A percentile compares a stretch with the other conserved stretches of the same genome.
Conservation (phyloP, 2,329 filamentous ascomycete genomes). For the Plectosphaerella sp. region DNA sequence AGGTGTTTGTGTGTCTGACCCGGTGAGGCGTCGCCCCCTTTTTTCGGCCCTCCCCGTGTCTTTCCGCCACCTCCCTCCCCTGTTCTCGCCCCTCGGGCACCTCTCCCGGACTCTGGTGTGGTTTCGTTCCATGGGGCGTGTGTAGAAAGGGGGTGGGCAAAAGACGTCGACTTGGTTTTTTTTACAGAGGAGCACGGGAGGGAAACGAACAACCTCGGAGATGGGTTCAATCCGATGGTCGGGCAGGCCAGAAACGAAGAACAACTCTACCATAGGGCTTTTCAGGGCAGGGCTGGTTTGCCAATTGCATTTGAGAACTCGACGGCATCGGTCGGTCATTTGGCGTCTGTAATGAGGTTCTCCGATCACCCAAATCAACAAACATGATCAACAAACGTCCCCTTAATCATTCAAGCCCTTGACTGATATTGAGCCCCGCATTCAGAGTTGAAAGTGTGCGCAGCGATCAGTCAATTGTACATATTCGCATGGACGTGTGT, state of each 20-base stretch:
- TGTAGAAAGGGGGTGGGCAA: neutral
- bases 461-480: too few species aligned
- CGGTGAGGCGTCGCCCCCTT: too few species aligned
- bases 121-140: constrained; percentile 31
- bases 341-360: constrained; percentile 65
- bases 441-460: too few species aligned
- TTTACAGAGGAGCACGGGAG: constrained; percentile 3
- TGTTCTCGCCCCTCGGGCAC: too few species aligned
- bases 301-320: constrained; percentile 63
- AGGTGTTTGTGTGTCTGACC: too few species aligned
- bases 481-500: neutral
- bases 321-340: constrained; percentile 58
- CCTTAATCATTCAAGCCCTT: too few species aligned
- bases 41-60: too few species aligned
- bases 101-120: too few species aligned
- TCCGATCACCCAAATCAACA: constrained; percentile 32
- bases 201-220: neutral
- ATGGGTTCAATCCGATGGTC: neutral
- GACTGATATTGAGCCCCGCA: too few species aligned
- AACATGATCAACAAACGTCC: neutral
- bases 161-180: neutral
- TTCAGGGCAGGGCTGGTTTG: constrained; percentile 44
- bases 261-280: constrained; percentile 7
- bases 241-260: constrained; percentile 1
- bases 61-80: too few species aligned